phyloP scores from a whole-genome alignment of 768 basidiomycete species.

The Cystobasidium onofrii region DNA sequence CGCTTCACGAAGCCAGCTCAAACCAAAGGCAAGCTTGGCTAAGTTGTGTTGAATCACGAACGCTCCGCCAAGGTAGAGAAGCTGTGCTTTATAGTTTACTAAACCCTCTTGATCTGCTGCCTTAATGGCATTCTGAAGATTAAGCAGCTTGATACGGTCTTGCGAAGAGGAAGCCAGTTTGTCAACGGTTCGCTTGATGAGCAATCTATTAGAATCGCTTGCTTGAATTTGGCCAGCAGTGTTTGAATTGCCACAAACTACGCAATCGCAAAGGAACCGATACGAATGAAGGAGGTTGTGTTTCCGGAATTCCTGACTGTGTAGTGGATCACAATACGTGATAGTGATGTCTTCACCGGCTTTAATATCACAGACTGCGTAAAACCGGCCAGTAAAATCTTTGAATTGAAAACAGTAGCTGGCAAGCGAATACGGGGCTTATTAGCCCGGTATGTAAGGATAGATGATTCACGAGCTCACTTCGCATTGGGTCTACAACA shows the following conservation, averaged over 20 bases:
- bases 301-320: neutral
- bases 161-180: neutral
- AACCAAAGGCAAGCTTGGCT: neutral
- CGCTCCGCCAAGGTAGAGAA: conserved; percentile 1
- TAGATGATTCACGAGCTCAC: neutral
- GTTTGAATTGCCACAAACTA: neutral
- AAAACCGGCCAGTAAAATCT: conserved; percentile 15
- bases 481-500: conserved; percentile 17
- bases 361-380: neutral
- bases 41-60: neutral
- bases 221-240: neutral
- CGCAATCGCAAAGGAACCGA: conserved; percentile 24
- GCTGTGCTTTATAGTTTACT: neutral
- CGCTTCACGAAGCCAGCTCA: neutral
- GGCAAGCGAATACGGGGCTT: neutral
- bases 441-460: too few relatives aligned
- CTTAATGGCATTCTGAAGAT: neutral
- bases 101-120: conserved; percentile 7
- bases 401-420: conserved; percentile 25
- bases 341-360: conserved; percentile 22
- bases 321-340: conserved; percentile 14
- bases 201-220: neutral
- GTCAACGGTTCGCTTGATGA: neutral
- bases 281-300: neutral
- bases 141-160: neutral